These are phyloP conservation scores for Dicorynia guianensis DNA, from an alignment of 306 rosid genomes.

Conservation along the genomic window DNA sequence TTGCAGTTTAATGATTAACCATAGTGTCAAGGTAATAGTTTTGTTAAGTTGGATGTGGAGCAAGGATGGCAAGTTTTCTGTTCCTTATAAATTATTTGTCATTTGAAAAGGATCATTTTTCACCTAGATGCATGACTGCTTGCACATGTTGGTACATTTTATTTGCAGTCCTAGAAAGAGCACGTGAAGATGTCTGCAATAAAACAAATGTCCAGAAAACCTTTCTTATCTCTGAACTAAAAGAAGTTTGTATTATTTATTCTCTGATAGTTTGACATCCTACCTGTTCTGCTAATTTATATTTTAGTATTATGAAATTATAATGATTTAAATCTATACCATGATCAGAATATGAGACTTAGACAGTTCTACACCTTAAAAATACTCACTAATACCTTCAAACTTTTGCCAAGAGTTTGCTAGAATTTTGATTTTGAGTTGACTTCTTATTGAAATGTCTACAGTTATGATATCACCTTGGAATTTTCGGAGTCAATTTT, in stretches of 20 bases:
- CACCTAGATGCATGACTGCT: background rate
- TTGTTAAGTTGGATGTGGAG: background rate
- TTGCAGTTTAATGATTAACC: background rate
- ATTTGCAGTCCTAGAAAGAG: background rate
- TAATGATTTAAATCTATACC: background rate
- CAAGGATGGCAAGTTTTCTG: background rate
- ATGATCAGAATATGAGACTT: constrained; percentile 6
- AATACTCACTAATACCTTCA: constrained; percentile 3
- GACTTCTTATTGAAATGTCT: constrained; percentile 51
- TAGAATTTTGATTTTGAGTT: constrained; percentile 40
- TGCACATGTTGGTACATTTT: background rate
- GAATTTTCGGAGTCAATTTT: constrained; percentile 87
- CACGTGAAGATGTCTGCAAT: background rate
- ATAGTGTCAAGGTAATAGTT: background rate
- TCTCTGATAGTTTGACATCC: constrained; percentile 15
- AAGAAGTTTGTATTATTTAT: background rate
- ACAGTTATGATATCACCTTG: constrained; percentile 90
- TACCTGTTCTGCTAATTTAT: background rate
- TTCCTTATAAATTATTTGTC: background rate
- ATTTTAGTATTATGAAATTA: background rate
- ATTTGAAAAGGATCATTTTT: background rate
- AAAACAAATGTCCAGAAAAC: background rate
- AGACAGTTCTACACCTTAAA: constrained; percentile 25
- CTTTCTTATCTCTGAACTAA: background rate
- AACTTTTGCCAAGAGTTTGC: constrained; percentile 26